Conservation (phyloP, 495 filamentous ascomycete genomes). For the Tirmania nivea region DNA sequence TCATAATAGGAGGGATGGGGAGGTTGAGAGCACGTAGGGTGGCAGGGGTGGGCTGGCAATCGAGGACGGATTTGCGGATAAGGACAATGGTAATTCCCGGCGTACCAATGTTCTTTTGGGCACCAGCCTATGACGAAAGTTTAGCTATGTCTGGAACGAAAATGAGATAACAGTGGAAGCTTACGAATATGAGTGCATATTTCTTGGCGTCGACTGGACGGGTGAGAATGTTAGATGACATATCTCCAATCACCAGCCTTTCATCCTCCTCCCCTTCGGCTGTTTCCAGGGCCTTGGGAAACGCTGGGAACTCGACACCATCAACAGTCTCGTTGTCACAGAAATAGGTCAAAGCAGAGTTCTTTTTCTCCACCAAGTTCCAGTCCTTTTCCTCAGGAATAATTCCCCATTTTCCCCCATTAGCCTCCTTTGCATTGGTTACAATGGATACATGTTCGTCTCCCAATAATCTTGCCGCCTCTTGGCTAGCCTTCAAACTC, state of each 20-base stretch:
- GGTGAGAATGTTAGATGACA: constrained; percentile 59
- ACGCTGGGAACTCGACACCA: constrained; percentile 74
- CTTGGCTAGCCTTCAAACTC: constrained; percentile 79
- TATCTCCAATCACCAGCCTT: constrained; percentile 59
- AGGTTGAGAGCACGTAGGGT: constrained; percentile 54
- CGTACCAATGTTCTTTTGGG: constrained; percentile 77
- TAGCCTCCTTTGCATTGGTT: constrained; percentile 42
- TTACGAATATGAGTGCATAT: constrained; percentile 52
- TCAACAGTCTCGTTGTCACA: constrained; percentile 93
- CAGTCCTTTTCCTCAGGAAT: constrained; percentile 59
- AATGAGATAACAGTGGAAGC: constrained; percentile 11
- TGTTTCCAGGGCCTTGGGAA: constrained; percentile 35
- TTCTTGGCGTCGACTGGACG: constrained; percentile 41
- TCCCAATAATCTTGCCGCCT: constrained; percentile 56
- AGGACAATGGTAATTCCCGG: constrained; percentile 72
- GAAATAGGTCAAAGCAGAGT: constrained; percentile 61
- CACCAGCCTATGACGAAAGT: constrained; percentile 29
- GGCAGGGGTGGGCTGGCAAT: constrained; percentile 33
- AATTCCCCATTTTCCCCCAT: constrained; percentile 67
- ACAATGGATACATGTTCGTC: constrained; percentile 59
- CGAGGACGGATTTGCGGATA: constrained; percentile 50
- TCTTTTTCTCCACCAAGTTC: constrained; percentile 43
- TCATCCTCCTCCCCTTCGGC: constrained; percentile 11
- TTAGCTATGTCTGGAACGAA: background rate
- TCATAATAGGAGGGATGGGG: constrained; percentile 50